Conservation (phyloP, 129 eudicot species). For the Helichrysum umbraculigerum region DNA sequence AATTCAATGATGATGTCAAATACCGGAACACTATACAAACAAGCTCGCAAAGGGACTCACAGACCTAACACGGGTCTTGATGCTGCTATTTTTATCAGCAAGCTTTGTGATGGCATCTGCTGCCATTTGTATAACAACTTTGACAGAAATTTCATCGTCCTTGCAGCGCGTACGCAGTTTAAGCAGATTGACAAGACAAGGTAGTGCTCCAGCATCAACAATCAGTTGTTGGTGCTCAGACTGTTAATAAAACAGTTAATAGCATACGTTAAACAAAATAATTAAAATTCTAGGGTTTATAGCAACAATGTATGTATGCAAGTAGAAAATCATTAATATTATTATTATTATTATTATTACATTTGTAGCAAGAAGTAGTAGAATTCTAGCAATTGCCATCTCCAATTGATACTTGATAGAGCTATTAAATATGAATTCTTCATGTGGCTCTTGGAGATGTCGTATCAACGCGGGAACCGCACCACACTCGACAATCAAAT, state of each 20-base stretch:
- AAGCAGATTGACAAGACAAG: conserved; percentile 67
- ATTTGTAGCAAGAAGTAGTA: conserved; percentile 62
- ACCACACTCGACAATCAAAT: no score
- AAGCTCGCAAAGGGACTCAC: conserved; percentile 12
- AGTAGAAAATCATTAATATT: no score
- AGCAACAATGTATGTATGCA: no score
- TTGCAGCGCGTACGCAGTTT: conserved; percentile 49
- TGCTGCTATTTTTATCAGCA: conserved; percentile 79
- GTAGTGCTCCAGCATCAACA: conserved; percentile 80
- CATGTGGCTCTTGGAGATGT: conserved; percentile 52
- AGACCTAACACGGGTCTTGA: conserved; percentile 74
- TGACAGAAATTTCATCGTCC: conserved; percentile 46
- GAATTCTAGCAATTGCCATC: conserved; percentile 54
- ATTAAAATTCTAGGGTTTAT: no score
- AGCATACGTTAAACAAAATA: no score
- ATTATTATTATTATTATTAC: conserved; percentile 25
- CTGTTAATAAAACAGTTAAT: conserved; percentile 38
- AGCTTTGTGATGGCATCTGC: conserved; percentile 93
- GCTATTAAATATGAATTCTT: not conserved
- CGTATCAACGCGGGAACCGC: conserved; percentile 47
- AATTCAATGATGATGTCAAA: not conserved
- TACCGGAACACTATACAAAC: not conserved
- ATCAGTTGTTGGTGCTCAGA: conserved; percentile 89
- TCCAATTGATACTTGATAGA: conserved; percentile 52
- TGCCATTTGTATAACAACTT: conserved; percentile 71